phyloP scores from a whole-genome alignment of 805 yeast species.

The Metschnikowia sp. region DNA sequence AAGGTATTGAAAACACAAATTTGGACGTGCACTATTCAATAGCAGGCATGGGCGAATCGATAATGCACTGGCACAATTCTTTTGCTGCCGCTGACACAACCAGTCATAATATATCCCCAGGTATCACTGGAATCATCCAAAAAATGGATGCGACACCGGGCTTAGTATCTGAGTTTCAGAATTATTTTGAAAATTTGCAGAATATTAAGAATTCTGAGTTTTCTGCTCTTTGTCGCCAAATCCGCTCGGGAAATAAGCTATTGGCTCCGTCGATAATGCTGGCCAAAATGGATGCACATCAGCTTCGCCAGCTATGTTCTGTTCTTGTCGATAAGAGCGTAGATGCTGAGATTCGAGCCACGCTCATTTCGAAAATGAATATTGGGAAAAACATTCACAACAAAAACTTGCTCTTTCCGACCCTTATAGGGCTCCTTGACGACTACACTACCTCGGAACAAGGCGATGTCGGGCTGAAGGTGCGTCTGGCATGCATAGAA shows the following conservation, averaged over 20 bases:
- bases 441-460: slow-evolving; percentile 77
- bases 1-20: background rate
- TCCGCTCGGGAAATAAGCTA: slow-evolving; percentile 36
- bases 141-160: slow-evolving; percentile 3
- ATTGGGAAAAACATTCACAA: slow-evolving; percentile 3
- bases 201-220: slow-evolving; percentile 4
- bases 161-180: slow-evolving; percentile 10
- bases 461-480: slow-evolving; percentile 89
- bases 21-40: background rate
- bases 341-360: slow-evolving; percentile 30
- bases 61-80: slow-evolving; percentile 11
- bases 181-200: slow-evolving; percentile 13
- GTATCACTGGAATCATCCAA: slow-evolving; percentile 2
- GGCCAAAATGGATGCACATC: slow-evolving; percentile 12
- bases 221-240: slow-evolving; percentile 33
- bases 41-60: slow-evolving; percentile 7
- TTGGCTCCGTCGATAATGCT: slow-evolving; percentile 37
- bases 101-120: no score
- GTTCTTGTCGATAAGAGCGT: slow-evolving; percentile 23
- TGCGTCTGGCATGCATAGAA: slow-evolving; percentile 51
- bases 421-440: slow-evolving; percentile 44
- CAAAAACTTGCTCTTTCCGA: background rate
- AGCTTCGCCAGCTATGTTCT: slow-evolving; percentile 21
- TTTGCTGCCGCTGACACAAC: background rate
- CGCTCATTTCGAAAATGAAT: slow-evolving; percentile 22